Base-by-base conservation (phyloP, 2,329 filamentous ascomycete species). In the Dactylonectria estremocensis region DNA sequence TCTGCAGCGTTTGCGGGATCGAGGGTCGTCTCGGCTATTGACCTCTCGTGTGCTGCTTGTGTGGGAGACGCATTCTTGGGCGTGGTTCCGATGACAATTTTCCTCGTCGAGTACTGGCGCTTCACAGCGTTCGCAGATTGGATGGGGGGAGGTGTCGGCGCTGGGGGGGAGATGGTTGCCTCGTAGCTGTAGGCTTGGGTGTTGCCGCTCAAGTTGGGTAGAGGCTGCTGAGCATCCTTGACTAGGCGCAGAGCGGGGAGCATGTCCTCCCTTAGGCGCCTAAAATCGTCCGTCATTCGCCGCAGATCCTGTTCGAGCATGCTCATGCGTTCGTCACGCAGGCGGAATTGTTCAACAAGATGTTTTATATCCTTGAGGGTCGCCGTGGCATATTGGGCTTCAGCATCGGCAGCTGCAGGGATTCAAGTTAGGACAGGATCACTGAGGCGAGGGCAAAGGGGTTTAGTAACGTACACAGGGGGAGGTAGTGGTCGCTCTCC, bases 281-380 rank as follows among this genome's bases (percentile, higher is more conserved):
- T 89, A 79, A 97, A 97, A 78, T 98, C 95, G 46, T 98, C 94
- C 13, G 92, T 92, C 76, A 98, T 88, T 68, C 92, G 90, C 69
- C 93, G 90, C 77, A 98, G 83, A 78, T 98, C 95, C 66, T 91
- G 88, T 80, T 98, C 95, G 28, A 95, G 89, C 49, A 93, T 86
- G 71, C 90, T 90, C 83, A 98, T 95, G 66, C 95, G 91, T 82
- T 98, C 94, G 80, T 99, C 96, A 73, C 96, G 93, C 70, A 97
- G 85, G 72, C 93, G 91, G 52, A 99, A 90, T 69, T 97, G 95
- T 77, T 95, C 93, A 69, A 97, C 95, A 20, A 99, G 88, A 60
- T 95, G 91, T 71, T 94, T 93, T 76, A 99, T 94, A 78, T 99
- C 96, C 77, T 97, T 95, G 73, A 97, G 90, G 1, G 95, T 97